phyloP scores from a whole-genome alignment of 2,329 filamentous ascomycete genomes.

The Aureobasidium sp. region DNA sequence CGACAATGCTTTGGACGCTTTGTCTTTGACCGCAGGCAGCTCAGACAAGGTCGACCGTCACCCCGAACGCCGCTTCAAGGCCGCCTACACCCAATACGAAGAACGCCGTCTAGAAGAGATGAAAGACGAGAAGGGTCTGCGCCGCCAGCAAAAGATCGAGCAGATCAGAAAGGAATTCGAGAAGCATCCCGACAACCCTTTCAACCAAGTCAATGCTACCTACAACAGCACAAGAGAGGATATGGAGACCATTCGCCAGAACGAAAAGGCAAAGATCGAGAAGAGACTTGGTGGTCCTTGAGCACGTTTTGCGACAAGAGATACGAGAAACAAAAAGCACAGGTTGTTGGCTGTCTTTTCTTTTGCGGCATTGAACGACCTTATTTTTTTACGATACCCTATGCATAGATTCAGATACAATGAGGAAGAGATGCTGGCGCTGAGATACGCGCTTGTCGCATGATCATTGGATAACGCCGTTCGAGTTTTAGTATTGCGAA shows the following conservation, averaged over 20 bases:
- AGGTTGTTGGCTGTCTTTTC: neutral
- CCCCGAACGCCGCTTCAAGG: conserved; percentile 79
- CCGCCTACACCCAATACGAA: conserved; percentile 75
- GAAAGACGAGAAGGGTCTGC: conserved; percentile 71
- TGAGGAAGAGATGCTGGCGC: neutral
- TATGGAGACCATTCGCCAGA: conserved; percentile 52
- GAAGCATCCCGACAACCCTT: conserved; percentile 88
- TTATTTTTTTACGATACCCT: conserved; percentile 4
- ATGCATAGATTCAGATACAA: conserved; percentile 3
- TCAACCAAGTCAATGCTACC: conserved; percentile 64
- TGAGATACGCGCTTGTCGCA: neutral
- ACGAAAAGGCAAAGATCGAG: conserved; percentile 69
- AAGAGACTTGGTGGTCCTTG: conserved; percentile 44
- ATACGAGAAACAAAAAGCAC: neutral
- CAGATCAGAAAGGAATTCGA: conserved; percentile 87
- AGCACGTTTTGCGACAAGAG: neutral
- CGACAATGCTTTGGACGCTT: conserved; percentile 84
- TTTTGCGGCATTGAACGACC: neutral
- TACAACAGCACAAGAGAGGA: conserved; percentile 79
- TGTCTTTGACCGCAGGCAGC: conserved; percentile 55
- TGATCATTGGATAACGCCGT: neutral
- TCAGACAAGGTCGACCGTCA: conserved; percentile 70
- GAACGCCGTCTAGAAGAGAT: conserved; percentile 76
- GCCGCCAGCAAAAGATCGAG: conserved; percentile 76
- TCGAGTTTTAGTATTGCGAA: neutral